Conservation (phyloP, 1,284 basidiomycete genomes). For the Somion occarium region DNA sequence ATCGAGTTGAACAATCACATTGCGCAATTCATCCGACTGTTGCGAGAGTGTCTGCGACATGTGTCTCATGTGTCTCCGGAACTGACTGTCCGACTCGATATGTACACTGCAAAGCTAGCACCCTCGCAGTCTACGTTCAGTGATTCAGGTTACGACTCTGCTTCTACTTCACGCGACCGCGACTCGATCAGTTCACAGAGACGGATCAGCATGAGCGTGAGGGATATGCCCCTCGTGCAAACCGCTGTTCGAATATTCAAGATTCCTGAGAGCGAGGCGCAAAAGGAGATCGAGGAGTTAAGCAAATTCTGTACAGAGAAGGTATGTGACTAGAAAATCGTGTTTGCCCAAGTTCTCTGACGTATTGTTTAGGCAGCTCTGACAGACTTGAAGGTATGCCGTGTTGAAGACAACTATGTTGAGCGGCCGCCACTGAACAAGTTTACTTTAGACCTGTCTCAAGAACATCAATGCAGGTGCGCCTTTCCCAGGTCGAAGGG, state of each 20-base stretch:
- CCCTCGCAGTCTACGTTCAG: conserved; percentile 39
- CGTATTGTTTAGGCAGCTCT: conserved; percentile 64
- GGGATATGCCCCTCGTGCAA: conserved; percentile 74
- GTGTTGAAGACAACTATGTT: neutral
- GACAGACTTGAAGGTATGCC: conserved; percentile 73
- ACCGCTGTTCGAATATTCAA: conserved; percentile 76
- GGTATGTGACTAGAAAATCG: conserved; percentile 37
- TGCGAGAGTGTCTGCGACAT: conserved; percentile 73
- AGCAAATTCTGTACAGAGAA: conserved; percentile 75
- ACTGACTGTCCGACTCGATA: conserved; percentile 74
- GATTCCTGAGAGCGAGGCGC: conserved; percentile 61
- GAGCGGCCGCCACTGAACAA: neutral
- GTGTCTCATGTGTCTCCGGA: conserved; percentile 81
- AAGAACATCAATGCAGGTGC: conserved; percentile 87
- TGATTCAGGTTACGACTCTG: conserved; percentile 67
- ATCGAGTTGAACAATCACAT: conserved; percentile 89
- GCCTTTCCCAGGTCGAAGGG: conserved; percentile 79
- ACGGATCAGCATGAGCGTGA: conserved; percentile 42
- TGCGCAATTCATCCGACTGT: conserved; percentile 79
- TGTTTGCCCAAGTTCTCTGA: neutral
- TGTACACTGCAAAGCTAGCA: conserved; percentile 78
- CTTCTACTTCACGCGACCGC: conserved; percentile 50
- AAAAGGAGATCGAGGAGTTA: conserved; percentile 72
- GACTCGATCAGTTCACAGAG: conserved; percentile 45
- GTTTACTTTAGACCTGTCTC: conserved; percentile 65